These are phyloP conservation scores for Glomus cerebriforme DNA, from an alignment of 192 early-diverging fungal species.

Conservation along the genomic window DNA sequence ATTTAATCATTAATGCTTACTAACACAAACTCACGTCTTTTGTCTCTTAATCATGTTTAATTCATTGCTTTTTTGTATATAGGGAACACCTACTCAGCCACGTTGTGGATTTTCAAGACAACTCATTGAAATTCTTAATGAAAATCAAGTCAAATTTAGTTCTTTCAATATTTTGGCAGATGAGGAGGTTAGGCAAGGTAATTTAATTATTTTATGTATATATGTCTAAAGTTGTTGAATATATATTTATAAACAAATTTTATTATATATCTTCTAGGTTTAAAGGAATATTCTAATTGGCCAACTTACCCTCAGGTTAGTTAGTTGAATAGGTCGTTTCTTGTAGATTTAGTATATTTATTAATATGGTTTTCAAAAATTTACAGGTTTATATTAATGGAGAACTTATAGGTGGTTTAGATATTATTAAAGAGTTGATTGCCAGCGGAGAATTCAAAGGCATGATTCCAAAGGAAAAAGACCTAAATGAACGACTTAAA, in stretches of 20 bases:
- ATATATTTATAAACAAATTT: background rate
- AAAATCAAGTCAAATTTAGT: constrained; percentile 77
- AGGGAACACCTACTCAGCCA: constrained; percentile 60
- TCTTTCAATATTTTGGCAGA: constrained; percentile 92
- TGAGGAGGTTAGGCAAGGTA: constrained; percentile 84
- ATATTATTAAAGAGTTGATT: constrained; percentile 93
- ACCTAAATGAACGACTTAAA: too few species aligned
- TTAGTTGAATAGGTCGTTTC: background rate
- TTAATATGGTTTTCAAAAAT: background rate
- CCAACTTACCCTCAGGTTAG: constrained; percentile 88
- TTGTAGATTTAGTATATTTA: background rate
- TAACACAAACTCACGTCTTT: background rate
- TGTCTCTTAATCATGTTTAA: background rate
- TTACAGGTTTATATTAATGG: constrained; percentile 88
- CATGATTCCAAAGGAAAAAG: constrained; percentile 40
- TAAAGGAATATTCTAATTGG: constrained; percentile 71
- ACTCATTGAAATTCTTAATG: constrained; percentile 76
- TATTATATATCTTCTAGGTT: constrained; percentile 28
- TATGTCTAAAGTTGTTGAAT: background rate
- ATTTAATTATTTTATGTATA: constrained; percentile 1
- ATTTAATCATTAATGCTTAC: too few species aligned
- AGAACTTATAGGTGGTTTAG: constrained; percentile 91
- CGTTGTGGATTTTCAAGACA: constrained; percentile 91
- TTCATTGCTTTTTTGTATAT: background rate
- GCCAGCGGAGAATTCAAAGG: constrained; percentile 65